These are phyloP conservation scores for Orychophragmus violaceus DNA, from an alignment of 345 rosid species.

Conservation along the genomic window DNA sequence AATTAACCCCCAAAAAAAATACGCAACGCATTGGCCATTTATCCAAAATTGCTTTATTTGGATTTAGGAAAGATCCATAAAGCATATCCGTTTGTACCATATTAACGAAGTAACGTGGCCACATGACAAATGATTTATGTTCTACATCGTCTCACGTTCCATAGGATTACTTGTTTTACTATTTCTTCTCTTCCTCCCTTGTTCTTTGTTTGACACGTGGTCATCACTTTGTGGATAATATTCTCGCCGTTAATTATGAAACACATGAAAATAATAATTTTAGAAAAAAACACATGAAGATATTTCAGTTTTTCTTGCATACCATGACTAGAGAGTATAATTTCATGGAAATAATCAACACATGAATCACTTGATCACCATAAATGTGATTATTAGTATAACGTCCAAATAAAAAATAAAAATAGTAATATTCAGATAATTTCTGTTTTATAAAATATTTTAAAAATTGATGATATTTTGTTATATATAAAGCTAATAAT, in stretches of 20 bases:
- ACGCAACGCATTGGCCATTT: neutral
- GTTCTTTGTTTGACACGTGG: constrained; percentile 16
- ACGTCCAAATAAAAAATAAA: too few species aligned
- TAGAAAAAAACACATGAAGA: neutral
- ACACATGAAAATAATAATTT: neutral
- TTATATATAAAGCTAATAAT: neutral
- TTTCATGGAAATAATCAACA: too few species aligned
- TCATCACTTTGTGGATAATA: neutral
- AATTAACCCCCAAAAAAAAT: too few species aligned
- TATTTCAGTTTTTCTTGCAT: neutral
- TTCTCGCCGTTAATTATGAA: constrained; percentile 1
- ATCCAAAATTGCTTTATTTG: neutral
- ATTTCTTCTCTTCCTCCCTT: constrained; percentile 1
- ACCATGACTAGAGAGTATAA: neutral
- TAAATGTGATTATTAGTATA: too few species aligned
- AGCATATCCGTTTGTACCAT: constrained; percentile 24
- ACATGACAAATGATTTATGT: constrained; percentile 4
- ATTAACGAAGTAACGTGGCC: constrained; percentile 12
- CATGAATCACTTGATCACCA: too few species aligned
- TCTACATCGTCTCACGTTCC: constrained; percentile 13
- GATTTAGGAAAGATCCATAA: constrained; percentile 2
- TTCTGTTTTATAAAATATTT: too few species aligned
- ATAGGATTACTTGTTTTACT: constrained; percentile 5
- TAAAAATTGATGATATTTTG: too few species aligned
- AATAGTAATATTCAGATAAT: too few species aligned